phyloP scores from a whole-genome alignment of 2,329 filamentous ascomycete genomes.

The Apiospora marii region DNA sequence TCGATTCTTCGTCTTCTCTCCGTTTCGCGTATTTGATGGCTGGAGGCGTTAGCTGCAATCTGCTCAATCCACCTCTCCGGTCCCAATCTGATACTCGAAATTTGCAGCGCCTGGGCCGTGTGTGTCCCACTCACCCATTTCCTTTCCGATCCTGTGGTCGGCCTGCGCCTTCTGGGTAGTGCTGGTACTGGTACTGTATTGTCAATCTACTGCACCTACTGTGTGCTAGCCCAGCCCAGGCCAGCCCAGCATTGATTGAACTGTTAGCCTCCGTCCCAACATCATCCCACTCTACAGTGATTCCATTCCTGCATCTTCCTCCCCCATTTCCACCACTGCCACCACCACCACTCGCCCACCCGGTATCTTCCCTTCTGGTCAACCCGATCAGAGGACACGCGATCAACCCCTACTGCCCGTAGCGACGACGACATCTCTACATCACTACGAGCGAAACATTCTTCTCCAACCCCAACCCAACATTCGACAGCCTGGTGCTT shows the following conservation, averaged over 20 bases:
- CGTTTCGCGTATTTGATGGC: neutral
- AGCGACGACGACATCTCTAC: neutral
- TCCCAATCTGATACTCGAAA: conserved; percentile 22
- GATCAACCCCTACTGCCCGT: neutral
- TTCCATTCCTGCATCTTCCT: conserved; percentile 15
- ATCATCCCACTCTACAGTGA: conserved; percentile 22
- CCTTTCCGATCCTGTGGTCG: conserved; percentile 22
- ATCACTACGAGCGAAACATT: neutral
- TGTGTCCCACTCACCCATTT: conserved; percentile 24
- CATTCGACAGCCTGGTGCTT: conserved; percentile 20
- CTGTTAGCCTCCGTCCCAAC: conserved; percentile 1
- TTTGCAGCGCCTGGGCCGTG: conserved; percentile 24
- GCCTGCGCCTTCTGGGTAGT: neutral
- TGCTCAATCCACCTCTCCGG: conserved; percentile 11
- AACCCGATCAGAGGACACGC: conserved; percentile 7
- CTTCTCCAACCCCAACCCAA: neutral
- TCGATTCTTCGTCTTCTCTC: neutral
- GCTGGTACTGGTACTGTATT: neutral
- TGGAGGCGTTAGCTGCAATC: conserved; percentile 8
- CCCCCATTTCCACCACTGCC: conserved; percentile 11
- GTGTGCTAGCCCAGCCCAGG: conserved; percentile 5
- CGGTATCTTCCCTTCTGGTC: neutral
- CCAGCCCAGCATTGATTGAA: conserved; percentile 18
- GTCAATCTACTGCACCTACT: conserved; percentile 1
- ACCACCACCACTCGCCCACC: conserved; percentile 1